phyloP scores from a whole-genome alignment of 495 filamentous ascomycete genomes.

The Usnea hakonensis region DNA sequence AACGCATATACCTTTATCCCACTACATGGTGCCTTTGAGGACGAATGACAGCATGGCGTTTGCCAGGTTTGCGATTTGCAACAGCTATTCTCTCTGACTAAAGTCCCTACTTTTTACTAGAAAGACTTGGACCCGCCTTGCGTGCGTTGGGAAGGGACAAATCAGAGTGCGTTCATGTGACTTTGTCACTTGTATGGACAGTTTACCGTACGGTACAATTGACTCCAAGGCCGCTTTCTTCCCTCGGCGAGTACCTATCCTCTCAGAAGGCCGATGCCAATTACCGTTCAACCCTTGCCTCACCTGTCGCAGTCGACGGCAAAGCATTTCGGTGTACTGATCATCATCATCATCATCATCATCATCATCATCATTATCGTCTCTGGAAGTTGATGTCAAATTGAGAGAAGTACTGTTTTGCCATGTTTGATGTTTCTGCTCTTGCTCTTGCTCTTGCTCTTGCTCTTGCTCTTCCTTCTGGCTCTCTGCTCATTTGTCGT shows the following conservation, averaged over 20 bases:
- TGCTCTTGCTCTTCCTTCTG: neutral
- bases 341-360: neutral
- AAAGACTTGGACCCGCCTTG: conserved; percentile 2
- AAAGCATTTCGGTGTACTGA: neutral
- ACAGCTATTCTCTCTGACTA: conserved; percentile 4
- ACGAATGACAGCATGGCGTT: conserved; percentile 23
- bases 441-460: neutral
- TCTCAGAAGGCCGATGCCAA: conserved; percentile 7
- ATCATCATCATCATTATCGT: neutral
- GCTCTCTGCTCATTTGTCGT: neutral
- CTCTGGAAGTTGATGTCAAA: conserved; percentile 4
- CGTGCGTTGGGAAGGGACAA: conserved; percentile 13
- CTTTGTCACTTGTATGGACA: conserved; percentile 16
- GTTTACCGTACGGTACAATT: no score
- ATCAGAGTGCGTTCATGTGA: conserved; percentile 12
- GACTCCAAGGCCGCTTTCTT: conserved; percentile 3
- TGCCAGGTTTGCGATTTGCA: conserved; percentile 10
- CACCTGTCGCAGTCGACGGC: neutral
- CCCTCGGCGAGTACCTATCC: conserved; percentile 9
- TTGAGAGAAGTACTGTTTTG: conserved; percentile 1
- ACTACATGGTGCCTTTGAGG: conserved; percentile 16
- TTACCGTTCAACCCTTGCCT: neutral
- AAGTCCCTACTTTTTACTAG: neutral
- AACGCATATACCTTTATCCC: conserved; percentile 7
- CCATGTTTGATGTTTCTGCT: conserved; percentile 7